Base-by-base conservation (phyloP, 257 asterid species). In the Salvia rosmarinus region DNA sequence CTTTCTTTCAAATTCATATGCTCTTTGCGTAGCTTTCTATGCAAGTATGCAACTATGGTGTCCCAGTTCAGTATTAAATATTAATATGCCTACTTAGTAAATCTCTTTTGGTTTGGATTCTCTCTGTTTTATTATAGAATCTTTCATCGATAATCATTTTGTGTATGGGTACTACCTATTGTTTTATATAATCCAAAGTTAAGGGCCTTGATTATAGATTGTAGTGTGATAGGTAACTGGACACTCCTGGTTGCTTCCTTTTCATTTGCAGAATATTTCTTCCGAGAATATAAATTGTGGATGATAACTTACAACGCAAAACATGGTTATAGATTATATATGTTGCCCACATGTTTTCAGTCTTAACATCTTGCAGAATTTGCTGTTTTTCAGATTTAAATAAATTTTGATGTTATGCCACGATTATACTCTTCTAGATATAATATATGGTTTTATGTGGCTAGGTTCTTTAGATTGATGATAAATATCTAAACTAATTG, bases 401-500 rank as follows among this genome's bases (percentile, higher is more conserved):
- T 68, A 43, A 25, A 34, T 21, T 71, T 23, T 77, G 60, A 47
- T 74, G 68, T 35, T 66, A 42, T 72, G 70, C 72, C 34, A 56
- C 54, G 25, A 34, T 43, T 43, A 30, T 34, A 16, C 17, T 63
- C 14, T 23, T 39, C 61, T 44, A 39, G 64, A 8, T 20, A 25
- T 64, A 64, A 42, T 67, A 49, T 74, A 71, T 74, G 50, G 61
- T 5, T 20, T 57, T 61, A 51, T 73, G 75, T 34, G 3, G 42
- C 57, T 56, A 14, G 67, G 64, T 42, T 68, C 25, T 49, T 65
- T 44, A 72, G 56, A 56, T 64, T 77, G 68, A 57, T 79, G 66
- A 64, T 74, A 32, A 14, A 63, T 63, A 37, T 44, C 57, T 8
- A 73, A 51, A 60, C 42, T 67, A 34, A 65, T 58, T 64, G 73